Evolutionary conservation across 169 alveolate genomes (phyloP).

Genomic region (Eimeria brunetti): DNA sequence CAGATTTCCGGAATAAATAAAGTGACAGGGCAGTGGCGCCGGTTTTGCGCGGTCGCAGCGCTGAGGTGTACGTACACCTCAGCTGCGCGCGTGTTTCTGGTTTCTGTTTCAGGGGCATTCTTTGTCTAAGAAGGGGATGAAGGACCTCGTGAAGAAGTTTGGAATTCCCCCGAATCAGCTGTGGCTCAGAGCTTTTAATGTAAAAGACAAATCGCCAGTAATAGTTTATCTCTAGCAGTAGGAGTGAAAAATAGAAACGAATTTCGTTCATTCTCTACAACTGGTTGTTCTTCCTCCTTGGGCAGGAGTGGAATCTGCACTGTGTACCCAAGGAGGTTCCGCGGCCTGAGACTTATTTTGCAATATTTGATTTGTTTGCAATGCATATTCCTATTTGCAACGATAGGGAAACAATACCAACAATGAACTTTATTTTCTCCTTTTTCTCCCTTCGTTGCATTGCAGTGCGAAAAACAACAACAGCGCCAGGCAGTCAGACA

Average conservation of each 20-base stretch:
- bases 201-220: conserved; percentile 39
- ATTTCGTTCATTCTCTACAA: neutral
- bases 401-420: neutral
- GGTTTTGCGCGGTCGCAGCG: neutral
- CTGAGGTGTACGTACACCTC: conserved; percentile 20
- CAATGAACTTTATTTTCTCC: neutral
- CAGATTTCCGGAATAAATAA: neutral
- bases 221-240: neutral
- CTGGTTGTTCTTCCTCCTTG: too few relatives aligned
- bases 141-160: neutral
- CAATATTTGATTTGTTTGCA: neutral
- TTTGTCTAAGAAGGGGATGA: neutral
- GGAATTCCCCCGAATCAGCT: conserved; percentile 28
- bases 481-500: too few relatives aligned
- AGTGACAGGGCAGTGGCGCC: neutral
- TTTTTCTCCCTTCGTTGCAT: neutral
- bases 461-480: neutral
- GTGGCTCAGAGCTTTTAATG: conserved; percentile 61
- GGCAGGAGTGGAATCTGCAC: too few relatives aligned
- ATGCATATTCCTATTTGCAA: neutral
- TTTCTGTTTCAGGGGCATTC: neutral
- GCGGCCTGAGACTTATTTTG: neutral
- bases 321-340: neutral
- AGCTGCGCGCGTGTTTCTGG: neutral
- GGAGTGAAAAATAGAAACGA: neutral